Base-by-base conservation (phyloP, 768 basidiomycete genomes). In the Mycena chlorophos region DNA sequence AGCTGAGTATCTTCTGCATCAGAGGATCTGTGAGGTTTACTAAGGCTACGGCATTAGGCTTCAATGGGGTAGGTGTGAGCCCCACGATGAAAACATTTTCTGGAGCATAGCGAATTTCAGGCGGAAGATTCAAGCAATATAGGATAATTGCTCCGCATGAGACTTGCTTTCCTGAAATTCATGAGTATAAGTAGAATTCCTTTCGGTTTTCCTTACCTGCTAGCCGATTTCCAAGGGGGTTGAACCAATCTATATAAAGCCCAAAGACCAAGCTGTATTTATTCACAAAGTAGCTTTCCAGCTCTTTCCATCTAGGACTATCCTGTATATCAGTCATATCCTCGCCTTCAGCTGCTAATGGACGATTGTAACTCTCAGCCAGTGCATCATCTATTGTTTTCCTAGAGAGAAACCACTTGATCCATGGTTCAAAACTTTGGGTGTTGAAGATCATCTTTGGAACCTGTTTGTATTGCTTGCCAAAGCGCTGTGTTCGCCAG, bases 1-100 rank as follows among this genome's bases (percentile, higher is more conserved):
- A 58, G 8, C 22, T 29, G 1, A 53, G 10, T 6, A 62, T 26
- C n/a, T 40, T 40, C 17, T 52, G 37, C 6, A 53, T 27, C 26
- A 58, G 43, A 5, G 23, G 27, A 6, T 58, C 52, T 25, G 56
- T 19, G 16, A 63, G 37, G 34, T 60, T 43, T 3, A 14, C 25
- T 14, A 63, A 43, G 26, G 50, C 51, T 5, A 40, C 43, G 12
- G 55, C 54, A 37, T 47, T 55, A 12, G 69, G 69, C 28, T 67
- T 63, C 8, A 56, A 54, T 5, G 70, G 70, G 0, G 66, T 63
- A 40, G 70, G 70, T 23, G 67, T 62, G 0, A 69, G 37, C 1
- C 63, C 66, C 22, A 62, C 56, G 42, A 69, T n/a, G 30, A 65
- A 67, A 17, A 66, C 43, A 52, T 71, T 69, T 45, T 71, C 65